phyloP scores from a whole-genome alignment of 805 yeast species.

The Jamesozyma rosinii region DNA sequence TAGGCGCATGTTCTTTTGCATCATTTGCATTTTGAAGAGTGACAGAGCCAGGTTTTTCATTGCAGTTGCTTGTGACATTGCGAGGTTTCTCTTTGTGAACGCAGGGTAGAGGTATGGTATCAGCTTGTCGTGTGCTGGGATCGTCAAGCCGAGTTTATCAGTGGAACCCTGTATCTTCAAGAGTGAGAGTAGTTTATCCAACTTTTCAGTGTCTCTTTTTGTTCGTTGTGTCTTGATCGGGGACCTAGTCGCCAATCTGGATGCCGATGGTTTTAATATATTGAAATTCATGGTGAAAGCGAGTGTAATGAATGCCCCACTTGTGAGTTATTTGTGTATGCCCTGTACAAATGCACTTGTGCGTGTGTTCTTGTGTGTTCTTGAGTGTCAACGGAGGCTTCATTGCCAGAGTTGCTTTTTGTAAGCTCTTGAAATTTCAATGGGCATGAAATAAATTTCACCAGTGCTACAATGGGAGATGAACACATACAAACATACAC shows the following conservation, averaged over 20 bases:
- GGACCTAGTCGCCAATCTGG: neutral
- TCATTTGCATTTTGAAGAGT: conserved; percentile 3
- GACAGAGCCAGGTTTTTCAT: neutral
- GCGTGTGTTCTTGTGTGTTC: too few species aligned
- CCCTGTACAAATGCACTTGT: too few species aligned
- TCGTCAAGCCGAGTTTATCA: neutral
- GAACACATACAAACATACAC: too few species aligned
- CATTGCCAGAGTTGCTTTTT: too few species aligned
- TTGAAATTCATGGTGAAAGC: neutral
- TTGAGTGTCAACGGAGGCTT: too few species aligned
- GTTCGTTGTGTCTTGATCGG: neutral
- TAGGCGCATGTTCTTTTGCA: conserved; percentile 8
- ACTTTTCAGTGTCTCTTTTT: neutral
- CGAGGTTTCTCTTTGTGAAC: neutral
- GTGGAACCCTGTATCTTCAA: too few species aligned
- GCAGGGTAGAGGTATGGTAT: conserved; percentile 1
- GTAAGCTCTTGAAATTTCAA: too few species aligned
- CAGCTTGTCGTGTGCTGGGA: neutral
- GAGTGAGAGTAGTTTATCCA: neutral
- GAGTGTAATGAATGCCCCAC: too few species aligned
- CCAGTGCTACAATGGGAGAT: too few species aligned
- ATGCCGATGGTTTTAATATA: neutral
- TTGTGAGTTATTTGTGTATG: too few species aligned
- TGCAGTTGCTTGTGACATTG: neutral
- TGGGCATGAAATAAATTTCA: too few species aligned